Base-by-base conservation (phyloP, 176 grass and related monocot species). In the Triticum turgidum region DNA sequence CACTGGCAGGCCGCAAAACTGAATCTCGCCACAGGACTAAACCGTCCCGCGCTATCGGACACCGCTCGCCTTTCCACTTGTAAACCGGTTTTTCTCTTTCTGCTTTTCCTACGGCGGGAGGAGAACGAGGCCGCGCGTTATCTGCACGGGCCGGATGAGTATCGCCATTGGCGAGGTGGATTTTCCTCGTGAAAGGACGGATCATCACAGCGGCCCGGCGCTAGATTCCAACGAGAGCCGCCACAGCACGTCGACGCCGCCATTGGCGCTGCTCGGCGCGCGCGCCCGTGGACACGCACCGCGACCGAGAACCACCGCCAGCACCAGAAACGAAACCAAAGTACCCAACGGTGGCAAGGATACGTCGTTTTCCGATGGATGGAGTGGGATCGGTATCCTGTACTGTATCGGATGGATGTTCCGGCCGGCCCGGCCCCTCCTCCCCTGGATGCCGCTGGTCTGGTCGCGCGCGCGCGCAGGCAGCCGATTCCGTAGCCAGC, bases 1-100 rank as follows among this genome's bases (percentile, higher is more conserved):
- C 52, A 7, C 51, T 56, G 14, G 52, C 41, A 42, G 41, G 87
- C 18, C 35, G 83, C 77, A n/a, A 85, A 86, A 86, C 29, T 82
- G 78, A 77, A 77, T 86, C 88, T 61, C 56, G 61, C 51, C 34
- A 32, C 79, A 59, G 9, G 1, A 21, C 37, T 34, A 77, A 9
- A 47, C 14, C 21, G 73, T 65, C 47, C 35, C 20, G 3, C 64
- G 86, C 80, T 71, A 83, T 22, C 34, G 12, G 73, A 72, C 87
- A n/a, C 52, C 41, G 27, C 38, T 69, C 20, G 11, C 14, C 38
- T 88, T 84, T 79, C 87, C 73, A 83, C 86, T 79, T 78, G 87
- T 83, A 35, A 74, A 38, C 17, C 6, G 34, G 24, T 22, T 29
- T 47, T 13, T 11, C 10, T 11, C 27, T 22, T 12, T 3, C 8